phyloP scores from a whole-genome alignment of 176 grass and related monocot genomes.

The Ensete ventricosum region DNA sequence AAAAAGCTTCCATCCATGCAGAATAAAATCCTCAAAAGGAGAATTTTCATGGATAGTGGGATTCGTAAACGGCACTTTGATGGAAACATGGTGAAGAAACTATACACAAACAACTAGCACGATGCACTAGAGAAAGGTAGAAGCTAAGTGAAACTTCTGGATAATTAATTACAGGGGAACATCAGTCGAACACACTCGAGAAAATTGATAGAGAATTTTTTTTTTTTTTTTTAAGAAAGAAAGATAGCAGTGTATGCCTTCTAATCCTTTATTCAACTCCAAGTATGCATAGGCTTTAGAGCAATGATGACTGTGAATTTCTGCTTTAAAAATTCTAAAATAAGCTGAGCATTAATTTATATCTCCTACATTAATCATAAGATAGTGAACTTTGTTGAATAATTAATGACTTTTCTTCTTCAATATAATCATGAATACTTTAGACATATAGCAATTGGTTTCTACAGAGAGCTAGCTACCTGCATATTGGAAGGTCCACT shows the following conservation, averaged over 20 bases:
- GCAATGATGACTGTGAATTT: no score
- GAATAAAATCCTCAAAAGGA: neutral
- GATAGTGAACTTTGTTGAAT: no score
- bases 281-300: no score
- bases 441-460: no score
- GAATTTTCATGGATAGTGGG: neutral
- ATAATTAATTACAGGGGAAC: neutral
- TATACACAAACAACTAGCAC: neutral
- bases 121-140: neutral
- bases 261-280: neutral
- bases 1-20: neutral
- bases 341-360: no score
- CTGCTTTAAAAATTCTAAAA: no score
- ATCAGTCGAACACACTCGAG: neutral
- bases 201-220: neutral
- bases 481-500: no score
- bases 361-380: no score
- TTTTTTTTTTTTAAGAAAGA: no score
- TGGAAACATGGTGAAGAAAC: neutral
- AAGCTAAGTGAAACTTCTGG: neutral
- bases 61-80: neutral
- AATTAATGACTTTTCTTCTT: no score
- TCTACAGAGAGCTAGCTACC: no score
- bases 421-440: no score
- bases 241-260: neutral